Conservation (phyloP, 345 rosid genomes). For the Moricandia arvensis region DNA sequence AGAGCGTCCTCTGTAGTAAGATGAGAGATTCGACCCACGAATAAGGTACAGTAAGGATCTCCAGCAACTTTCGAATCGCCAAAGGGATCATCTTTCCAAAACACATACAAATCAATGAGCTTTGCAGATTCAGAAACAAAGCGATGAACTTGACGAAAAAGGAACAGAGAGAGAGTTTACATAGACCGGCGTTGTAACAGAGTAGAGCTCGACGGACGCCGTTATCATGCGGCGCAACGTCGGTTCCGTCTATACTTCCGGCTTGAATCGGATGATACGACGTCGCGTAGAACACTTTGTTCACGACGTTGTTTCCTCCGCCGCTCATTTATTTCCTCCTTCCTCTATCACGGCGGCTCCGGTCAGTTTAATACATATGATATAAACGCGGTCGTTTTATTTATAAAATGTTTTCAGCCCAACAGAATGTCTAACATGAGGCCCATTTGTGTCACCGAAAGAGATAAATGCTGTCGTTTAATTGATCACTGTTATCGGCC, state of each 20-base stretch:
- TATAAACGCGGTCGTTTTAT: conserved; percentile 4
- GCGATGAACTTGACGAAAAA: not conserved
- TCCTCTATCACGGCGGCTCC: conserved; percentile 19
- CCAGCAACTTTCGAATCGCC: conserved; percentile 76
- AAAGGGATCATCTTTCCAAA: conserved; percentile 65
- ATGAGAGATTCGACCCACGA: conserved; percentile 79
- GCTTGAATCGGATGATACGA: conserved; percentile 95
- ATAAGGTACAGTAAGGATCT: conserved; percentile 77
- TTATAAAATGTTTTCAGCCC: not conserved
- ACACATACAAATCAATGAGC: not conserved
- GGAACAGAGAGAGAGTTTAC: conserved; percentile 34
- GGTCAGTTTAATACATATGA: not conserved
- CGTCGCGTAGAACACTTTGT: conserved; percentile 80
- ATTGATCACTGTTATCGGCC: not conserved
- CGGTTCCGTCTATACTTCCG: conserved; percentile 95
- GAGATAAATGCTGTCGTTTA: too few relatives aligned
- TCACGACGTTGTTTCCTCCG: conserved; percentile 38
- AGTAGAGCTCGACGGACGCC: conserved; percentile 78
- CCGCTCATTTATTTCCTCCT: conserved; percentile 23
- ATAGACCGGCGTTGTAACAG: conserved; percentile 81
- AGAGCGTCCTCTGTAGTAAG: conserved; percentile 70
- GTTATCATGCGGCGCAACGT: conserved; percentile 71
- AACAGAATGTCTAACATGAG: too few relatives aligned
- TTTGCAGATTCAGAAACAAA: not conserved
- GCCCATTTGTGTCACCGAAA: not conserved